Base-by-base conservation (phyloP, 2,329 filamentous ascomycete genomes). In the Ceratocystis papillata region DNA sequence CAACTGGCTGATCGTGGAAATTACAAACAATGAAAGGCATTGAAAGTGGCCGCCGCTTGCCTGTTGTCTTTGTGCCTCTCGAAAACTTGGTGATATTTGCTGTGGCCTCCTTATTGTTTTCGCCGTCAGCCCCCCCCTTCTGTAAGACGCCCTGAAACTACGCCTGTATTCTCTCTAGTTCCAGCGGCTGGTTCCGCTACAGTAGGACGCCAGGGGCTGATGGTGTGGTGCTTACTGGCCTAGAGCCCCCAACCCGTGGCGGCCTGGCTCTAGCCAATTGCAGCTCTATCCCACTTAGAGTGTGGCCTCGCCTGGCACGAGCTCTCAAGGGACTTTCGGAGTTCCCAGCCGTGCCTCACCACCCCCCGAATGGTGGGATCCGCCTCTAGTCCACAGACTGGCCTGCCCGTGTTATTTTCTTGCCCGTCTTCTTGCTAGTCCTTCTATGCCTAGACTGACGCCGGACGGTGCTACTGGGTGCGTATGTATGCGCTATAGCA, bases 341-440 rank as follows among this genome's bases (percentile, higher is more conserved):
- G 53, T 57, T 57, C 53, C 53, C 53, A 57, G 10, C 53, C 53
- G 53, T n/a, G 53, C 53, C 22, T n/a, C 22, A 10, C n/a, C n/a
- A 8, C 7, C n/a, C 28, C n/a, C n/a, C 46, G 37, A 41, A 41
- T 12, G 8, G 3, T 17, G 22, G n/a, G 7, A 50, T 20, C 10
- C 46, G n/a, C 46, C 22, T 25, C 46, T 20, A 7, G 22, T 8
- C 17, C 46, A 22, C 10, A 17, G 25, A 15, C 28, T 15, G 10
- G 3, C 7, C 28, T 28, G 53, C 20, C 50, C 50, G 50, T 55
- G 6, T 28, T 55, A 55, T 55, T 55, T 55, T 55, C 50, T 28
- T 55, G 50, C 7, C 7, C 50, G 22, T 55, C 20, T 25, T 55
- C 20, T 55, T 30, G 10, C 37, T 6, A 15, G 30, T 45, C 1